A percentile compares a stretch with the other conserved stretches of the same genome.
These are phyloP conservation scores for Morella rubra DNA, from an alignment of 306 rosid genomes.

Conservation along the genomic window DNA sequence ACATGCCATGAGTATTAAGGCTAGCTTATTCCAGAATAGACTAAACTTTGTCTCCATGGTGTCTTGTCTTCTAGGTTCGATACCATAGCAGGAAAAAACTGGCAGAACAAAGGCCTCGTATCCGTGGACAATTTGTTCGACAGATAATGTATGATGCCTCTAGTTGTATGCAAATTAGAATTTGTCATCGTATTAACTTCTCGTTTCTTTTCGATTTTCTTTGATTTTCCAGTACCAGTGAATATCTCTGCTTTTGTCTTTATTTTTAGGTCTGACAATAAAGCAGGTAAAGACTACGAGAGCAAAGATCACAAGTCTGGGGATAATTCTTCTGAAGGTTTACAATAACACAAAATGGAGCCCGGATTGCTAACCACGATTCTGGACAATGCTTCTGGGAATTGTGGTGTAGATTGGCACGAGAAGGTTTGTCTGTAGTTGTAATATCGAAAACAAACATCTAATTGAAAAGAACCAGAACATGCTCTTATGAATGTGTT, in stretches of 20 bases:
- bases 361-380: conserved; percentile 24
- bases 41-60: conserved; percentile 4
- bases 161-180: not conserved
- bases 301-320: conserved; percentile 31
- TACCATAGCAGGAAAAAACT: conserved; percentile 44
- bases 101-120: conserved; percentile 38
- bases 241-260: conserved; percentile 13
- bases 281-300: conserved; percentile 34
- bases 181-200: not conserved
- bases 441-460: conserved; percentile 18
- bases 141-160: conserved; percentile 14
- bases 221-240: conserved; percentile 3
- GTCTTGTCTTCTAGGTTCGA: conserved; percentile 33
- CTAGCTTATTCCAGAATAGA: conserved; percentile 11
- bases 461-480: conserved; percentile 23
- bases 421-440: conserved; percentile 14
- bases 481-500: conserved; percentile 16
- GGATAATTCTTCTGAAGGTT: conserved; percentile 36
- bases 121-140: conserved; percentile 40
- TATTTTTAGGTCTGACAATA: conserved; percentile 38
- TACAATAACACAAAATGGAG: conserved; percentile 30
- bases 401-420: conserved; percentile 6
- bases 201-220: not conserved
- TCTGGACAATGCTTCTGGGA: conserved; percentile 27
- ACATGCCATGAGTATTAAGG: not conserved